These are phyloP conservation scores for Amphibolis antarctica DNA, from an alignment of 106 monocot genomes.

Conservation along the genomic window DNA sequence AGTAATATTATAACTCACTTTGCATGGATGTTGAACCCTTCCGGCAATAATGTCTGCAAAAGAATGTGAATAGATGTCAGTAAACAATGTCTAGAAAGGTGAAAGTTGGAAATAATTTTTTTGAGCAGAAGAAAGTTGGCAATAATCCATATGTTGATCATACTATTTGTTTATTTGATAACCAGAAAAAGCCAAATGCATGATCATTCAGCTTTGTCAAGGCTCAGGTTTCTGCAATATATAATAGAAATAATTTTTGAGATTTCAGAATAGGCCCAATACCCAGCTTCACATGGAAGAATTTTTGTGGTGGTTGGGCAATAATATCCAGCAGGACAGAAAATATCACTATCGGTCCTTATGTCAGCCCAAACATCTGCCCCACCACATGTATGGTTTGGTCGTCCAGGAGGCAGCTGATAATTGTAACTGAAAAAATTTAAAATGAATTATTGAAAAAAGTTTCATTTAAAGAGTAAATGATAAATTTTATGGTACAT, in stretches of 20 bases:
- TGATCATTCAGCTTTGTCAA: too few species aligned
- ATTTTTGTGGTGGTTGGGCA: constrained; percentile 75
- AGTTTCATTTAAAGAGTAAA: background rate
- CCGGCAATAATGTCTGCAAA: constrained; percentile 93
- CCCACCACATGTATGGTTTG: constrained; percentile 75
- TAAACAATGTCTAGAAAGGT: too few species aligned
- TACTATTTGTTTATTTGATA: background rate
- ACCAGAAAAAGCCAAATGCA: background rate
- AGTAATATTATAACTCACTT: constrained; percentile 39
- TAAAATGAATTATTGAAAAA: background rate
- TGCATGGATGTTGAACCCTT: constrained; percentile 67
- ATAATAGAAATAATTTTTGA: background rate
- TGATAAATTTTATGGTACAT: background rate
- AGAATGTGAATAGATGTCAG: too few species aligned
- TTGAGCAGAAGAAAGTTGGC: background rate
- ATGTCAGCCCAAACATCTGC: constrained; percentile 85
- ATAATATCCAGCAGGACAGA: constrained; percentile 79
- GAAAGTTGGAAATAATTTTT: background rate
- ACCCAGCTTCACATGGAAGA: constrained; percentile 71
- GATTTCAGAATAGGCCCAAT: constrained; percentile 2
- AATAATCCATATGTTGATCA: background rate
- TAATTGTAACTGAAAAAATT: constrained; percentile 58
- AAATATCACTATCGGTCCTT: constrained; percentile 35
- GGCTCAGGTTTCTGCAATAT: too few species aligned
- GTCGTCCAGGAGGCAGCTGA: constrained; percentile 63